Percentiles rank a stretch among this genome's conserved stretches.
Conservation (phyloP, 2,329 filamentous ascomycete genomes). For the Apiospora saccharicola region DNA sequence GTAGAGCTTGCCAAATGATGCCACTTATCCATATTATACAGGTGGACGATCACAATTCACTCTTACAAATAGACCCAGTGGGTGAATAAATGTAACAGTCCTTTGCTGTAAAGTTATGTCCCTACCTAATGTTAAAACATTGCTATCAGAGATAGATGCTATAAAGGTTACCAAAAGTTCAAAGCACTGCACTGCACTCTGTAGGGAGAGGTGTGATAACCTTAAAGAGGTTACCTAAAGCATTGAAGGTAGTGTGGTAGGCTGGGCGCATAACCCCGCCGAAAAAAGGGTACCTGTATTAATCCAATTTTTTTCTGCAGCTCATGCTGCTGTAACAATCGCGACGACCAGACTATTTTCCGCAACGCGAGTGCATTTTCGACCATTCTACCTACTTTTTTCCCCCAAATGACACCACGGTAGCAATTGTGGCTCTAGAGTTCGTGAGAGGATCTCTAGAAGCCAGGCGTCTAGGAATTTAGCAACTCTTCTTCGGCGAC, state of each 20-base stretch:
- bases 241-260: no score
- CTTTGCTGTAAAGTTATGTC: not conserved
- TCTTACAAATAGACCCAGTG: not conserved
- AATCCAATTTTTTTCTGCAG: constrained; percentile 17
- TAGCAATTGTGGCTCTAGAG: constrained; percentile 80
- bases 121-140: not conserved
- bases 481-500: constrained; percentile 42
- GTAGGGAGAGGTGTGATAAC: not conserved
- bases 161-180: not conserved
- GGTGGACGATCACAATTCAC: not conserved
- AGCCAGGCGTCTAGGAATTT: constrained; percentile 56
- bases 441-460: constrained; percentile 81
- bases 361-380: constrained; percentile 24
- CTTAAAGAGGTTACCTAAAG: not conserved
- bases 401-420: constrained; percentile 65
- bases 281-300: not conserved
- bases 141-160: not conserved
- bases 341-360: constrained; percentile 15
- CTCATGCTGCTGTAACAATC: constrained; percentile 11
- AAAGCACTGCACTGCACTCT: not conserved
- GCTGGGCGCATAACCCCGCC: not conserved
- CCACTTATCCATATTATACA: not conserved
- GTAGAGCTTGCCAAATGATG: not conserved
- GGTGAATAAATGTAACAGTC: not conserved
- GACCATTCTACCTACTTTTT: constrained; percentile 24